These are phyloP conservation scores for Solanum commersonii DNA, from an alignment of 257 asterid genomes.

Conservation along the genomic window DNA sequence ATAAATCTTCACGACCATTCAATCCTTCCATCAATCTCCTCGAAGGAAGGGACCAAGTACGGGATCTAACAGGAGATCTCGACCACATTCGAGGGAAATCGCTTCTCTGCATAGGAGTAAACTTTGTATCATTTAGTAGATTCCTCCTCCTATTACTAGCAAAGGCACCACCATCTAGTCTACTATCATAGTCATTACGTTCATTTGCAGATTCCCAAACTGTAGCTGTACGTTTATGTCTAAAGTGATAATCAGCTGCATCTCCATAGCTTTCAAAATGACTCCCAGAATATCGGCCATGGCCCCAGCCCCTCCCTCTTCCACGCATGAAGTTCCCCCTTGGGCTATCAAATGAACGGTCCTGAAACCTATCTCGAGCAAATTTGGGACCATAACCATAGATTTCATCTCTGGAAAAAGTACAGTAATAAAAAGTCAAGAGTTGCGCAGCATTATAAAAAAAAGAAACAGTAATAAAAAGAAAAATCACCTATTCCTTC, in stretches of 20 bases:
- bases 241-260: not conserved
- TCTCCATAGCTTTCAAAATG: slow-evolving; percentile 27
- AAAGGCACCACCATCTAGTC: slow-evolving; percentile 12
- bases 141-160: slow-evolving; percentile 31
- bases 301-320: slow-evolving; percentile 34
- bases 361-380: too few relatives aligned
- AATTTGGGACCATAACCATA: too few relatives aligned
- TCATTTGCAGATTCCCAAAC: slow-evolving; percentile 31
- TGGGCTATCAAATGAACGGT: slow-evolving; percentile 34
- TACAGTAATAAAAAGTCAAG: too few relatives aligned
- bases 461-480: too few relatives aligned
- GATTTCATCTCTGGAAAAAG: too few relatives aligned
- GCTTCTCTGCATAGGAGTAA: too few relatives aligned
- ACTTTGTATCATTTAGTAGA: slow-evolving; percentile 29
- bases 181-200: slow-evolving; percentile 33
- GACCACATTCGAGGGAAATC: too few relatives aligned
- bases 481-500: too few relatives aligned
- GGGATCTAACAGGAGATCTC: too few relatives aligned
- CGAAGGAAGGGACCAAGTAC: slow-evolving; percentile 55
- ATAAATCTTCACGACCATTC: slow-evolving; percentile 23
- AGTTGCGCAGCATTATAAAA: too few relatives aligned
- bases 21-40: slow-evolving; percentile 29
- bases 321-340: slow-evolving; percentile 42
- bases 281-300: slow-evolving; percentile 33
- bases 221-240: slow-evolving; percentile 37